Evolutionary conservation across 2,329 filamentous ascomycete species (phyloP), one percentile per base, ranked within the genome.

Genomic region (Sarocladium brachiariae): DNA sequence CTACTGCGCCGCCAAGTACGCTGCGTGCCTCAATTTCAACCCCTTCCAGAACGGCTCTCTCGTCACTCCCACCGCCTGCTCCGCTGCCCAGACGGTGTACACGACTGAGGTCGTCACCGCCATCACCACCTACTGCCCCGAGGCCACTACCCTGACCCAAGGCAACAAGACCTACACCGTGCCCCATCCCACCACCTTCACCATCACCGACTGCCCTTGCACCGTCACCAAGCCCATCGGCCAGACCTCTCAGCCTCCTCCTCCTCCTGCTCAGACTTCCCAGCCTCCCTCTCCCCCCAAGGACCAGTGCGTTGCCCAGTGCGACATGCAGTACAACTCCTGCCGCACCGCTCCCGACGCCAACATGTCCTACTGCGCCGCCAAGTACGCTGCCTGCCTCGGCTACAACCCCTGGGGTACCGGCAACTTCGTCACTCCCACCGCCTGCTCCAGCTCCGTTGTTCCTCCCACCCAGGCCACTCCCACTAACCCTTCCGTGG

Each of bases 101-200:
- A 47, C 43, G 25, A 47, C 43, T 21, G 43, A 47, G 43, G 63
- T 69, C 49, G 67, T 70, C 56, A 53, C 57, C 37, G 53, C 52
- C 33, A 68, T 65, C 60, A 65, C 63, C 46, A 73, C 70, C 38
- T 69, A 62, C 57, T 77, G 73, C 65, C 61, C 67, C 5, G 59
- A 71, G 63, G 72, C 78, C 33, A 80, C 78, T 30, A 71, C 69
- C 55, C 58, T 81, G 56, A 75, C 70, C 55, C 67, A 76, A 63
- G 72, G 72, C 59, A 65, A 66, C 60, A 70, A 74, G 63, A 68
- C 68, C 46, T 82, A 77, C 70, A 73, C 75, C 45, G 71, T 81
- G 58, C 76, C 73, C 49, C 68, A 72, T 62, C 72, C 79, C 54
- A 66, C 77, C 58, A 75, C 74, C 51, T 65, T 81, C 56, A 80